These are phyloP conservation scores for Fagopyrum homotropicum DNA, from an alignment of 148 eudicot genomes.

Conservation along the genomic window DNA sequence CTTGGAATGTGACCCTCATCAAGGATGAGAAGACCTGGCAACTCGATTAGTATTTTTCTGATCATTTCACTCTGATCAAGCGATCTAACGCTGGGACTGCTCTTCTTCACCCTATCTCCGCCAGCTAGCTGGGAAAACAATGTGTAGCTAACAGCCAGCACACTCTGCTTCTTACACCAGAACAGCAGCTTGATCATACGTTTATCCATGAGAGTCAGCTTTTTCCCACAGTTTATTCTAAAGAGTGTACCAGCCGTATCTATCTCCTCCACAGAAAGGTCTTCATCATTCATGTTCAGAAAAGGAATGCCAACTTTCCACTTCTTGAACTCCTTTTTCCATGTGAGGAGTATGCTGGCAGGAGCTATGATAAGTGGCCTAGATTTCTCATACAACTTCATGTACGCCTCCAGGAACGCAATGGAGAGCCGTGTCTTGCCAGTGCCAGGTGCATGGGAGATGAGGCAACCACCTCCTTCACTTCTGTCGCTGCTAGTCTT, in stretches of 20 bases:
- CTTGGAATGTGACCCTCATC: conserved; percentile 90
- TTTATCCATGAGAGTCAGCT: neutral
- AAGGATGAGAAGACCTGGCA: conserved; percentile 38
- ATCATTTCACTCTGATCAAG: conserved; percentile 12
- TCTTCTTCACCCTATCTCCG: conserved; percentile 14
- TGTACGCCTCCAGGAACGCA: conserved; percentile 50
- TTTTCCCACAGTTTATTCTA: neutral
- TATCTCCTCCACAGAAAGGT: conserved; percentile 40
- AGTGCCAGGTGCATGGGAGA: conserved; percentile 88
- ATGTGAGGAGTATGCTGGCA: conserved; percentile 56
- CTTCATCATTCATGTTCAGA: conserved; percentile 39
- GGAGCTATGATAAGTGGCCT: conserved; percentile 69
- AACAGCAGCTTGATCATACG: conserved; percentile 48
- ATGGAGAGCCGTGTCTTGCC: conserved; percentile 76
- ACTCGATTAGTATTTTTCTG: conserved; percentile 35
- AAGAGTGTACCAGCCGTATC: neutral
- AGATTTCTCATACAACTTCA: conserved; percentile 35
- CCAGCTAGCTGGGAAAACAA: conserved; percentile 44
- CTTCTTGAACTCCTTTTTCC: conserved; percentile 73
- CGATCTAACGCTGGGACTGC: neutral
- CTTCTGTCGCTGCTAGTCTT: conserved; percentile 13
- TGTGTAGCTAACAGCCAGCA: conserved; percentile 64
- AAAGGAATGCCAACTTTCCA: conserved; percentile 65
- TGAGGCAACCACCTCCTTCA: conserved; percentile 72
- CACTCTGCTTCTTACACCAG: conserved; percentile 38